Evolutionary conservation across 352 stramenopile genomes (phyloP).

Genomic region (Globisporangium barbulae): DNA sequence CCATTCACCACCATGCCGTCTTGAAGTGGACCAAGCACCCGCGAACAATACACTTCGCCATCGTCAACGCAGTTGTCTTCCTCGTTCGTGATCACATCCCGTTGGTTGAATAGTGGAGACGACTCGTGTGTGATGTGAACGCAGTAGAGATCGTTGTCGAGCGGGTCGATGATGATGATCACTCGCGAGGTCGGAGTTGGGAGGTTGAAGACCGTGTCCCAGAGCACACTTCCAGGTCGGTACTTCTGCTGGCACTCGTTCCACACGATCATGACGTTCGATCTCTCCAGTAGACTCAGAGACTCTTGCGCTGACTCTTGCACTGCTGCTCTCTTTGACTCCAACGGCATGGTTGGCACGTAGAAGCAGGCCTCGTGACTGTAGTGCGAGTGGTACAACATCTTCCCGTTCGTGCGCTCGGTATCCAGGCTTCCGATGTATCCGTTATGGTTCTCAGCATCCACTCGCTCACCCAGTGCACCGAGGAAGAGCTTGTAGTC

Average conservation of each 20-base stretch:
- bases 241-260: constrained; percentile 88
- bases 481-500: constrained; percentile 74
- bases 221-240: constrained; percentile 67
- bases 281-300: constrained; percentile 46
- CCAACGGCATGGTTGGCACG: constrained; percentile 64
- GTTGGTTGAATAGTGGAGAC: constrained; percentile 73
- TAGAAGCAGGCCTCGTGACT: constrained; percentile 80
- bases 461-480: constrained; percentile 62
- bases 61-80: constrained; percentile 77
- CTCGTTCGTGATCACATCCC: constrained; percentile 66
- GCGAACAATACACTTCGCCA: constrained; percentile 76
- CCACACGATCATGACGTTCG: constrained; percentile 84
- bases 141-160: constrained; percentile 83
- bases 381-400: constrained; percentile 79
- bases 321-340: constrained; percentile 30
- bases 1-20: constrained; percentile 84
- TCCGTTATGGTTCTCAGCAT: constrained; percentile 34
- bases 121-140: constrained; percentile 80
- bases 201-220: constrained; percentile 73
- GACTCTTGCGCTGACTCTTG: constrained; percentile 25
- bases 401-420: constrained; percentile 34
- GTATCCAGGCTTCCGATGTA: constrained; percentile 45
- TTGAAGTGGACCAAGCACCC: constrained; percentile 75
- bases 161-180: constrained; percentile 77
- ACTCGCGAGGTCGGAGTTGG: constrained; percentile 75